Conservation (phyloP, 2,329 filamentous ascomycete genomes). For the Byssothecium circinans region DNA sequence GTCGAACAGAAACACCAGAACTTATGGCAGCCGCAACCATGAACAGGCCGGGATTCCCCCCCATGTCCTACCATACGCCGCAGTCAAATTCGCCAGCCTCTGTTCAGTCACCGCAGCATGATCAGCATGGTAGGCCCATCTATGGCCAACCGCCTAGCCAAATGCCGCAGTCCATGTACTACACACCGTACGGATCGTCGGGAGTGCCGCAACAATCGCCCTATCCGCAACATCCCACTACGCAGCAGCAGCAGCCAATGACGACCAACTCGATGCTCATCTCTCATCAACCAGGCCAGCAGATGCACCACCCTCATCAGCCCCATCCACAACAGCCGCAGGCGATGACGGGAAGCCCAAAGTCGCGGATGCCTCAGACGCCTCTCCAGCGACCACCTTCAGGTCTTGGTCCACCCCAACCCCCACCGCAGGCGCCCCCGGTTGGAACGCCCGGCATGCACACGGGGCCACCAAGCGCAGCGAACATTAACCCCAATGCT, state of each 20-base stretch:
- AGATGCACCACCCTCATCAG: conserved; percentile 46
- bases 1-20: conserved; percentile 71
- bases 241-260: conserved; percentile 58
- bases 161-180: conserved; percentile 84
- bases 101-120: conserved; percentile 88
- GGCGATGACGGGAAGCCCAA: conserved; percentile 65
- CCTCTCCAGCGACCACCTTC: conserved; percentile 61
- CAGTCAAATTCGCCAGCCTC: conserved; percentile 94
- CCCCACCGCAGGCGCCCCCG: conserved; percentile 44
- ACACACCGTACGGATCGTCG: conserved; percentile 53
- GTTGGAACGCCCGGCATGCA: conserved; percentile 47
- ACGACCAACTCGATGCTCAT: conserved; percentile 53
- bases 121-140: conserved; percentile 79
- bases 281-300: conserved; percentile 52
- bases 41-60: conserved; percentile 71
- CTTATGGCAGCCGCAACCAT: conserved; percentile 69
- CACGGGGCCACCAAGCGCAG: conserved; percentile 38
- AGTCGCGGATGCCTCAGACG: conserved; percentile 50
- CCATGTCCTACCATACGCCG: conserved; percentile 85
- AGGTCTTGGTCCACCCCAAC: conserved; percentile 47
- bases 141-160: conserved; percentile 80
- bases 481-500: conserved; percentile 79
- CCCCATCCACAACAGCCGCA: conserved; percentile 51
- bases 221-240: conserved; percentile 58
- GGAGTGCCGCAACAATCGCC: conserved; percentile 58